phyloP scores from a whole-genome alignment of 257 asterid genomes.

The Solanum arcanum region DNA sequence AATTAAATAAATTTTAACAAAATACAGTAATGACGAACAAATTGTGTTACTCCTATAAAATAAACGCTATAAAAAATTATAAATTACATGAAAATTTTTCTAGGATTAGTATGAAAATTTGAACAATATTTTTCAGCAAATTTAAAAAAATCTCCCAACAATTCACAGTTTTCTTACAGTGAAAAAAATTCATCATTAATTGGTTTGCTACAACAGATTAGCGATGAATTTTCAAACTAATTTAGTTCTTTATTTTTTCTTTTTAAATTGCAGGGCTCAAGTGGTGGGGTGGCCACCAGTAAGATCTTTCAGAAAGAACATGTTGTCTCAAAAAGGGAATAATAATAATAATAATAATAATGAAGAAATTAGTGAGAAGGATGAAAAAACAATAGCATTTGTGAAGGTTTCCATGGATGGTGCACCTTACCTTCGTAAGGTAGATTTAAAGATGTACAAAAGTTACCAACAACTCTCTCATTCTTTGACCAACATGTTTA shows the following conservation, averaged over 20 bases:
- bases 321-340: slow-evolving; percentile 28
- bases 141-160: too few species aligned
- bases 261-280: slow-evolving; percentile 16
- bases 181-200: not conserved
- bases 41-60: not conserved
- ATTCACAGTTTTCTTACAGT: too few species aligned
- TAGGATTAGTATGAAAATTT: too few species aligned
- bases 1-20: too few species aligned
- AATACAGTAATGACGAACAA: not conserved
- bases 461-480: slow-evolving; percentile 37
- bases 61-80: too few species aligned
- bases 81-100: too few species aligned
- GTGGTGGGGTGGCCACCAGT: slow-evolving; percentile 56
- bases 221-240: not conserved
- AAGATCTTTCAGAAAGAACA: slow-evolving; percentile 30
- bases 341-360: not conserved
- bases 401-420: slow-evolving; percentile 48
- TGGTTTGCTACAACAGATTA: not conserved
- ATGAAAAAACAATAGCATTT: slow-evolving; percentile 5
- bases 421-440: slow-evolving; percentile 48
- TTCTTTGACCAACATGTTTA: slow-evolving; percentile 39
- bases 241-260: not conserved
- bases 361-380: slow-evolving; percentile 7
- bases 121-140: too few species aligned
- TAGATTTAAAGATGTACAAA: slow-evolving; percentile 31